Conservation (phyloP, 805 yeast species). For the Schizosaccharomyces cryophilus region DNA sequence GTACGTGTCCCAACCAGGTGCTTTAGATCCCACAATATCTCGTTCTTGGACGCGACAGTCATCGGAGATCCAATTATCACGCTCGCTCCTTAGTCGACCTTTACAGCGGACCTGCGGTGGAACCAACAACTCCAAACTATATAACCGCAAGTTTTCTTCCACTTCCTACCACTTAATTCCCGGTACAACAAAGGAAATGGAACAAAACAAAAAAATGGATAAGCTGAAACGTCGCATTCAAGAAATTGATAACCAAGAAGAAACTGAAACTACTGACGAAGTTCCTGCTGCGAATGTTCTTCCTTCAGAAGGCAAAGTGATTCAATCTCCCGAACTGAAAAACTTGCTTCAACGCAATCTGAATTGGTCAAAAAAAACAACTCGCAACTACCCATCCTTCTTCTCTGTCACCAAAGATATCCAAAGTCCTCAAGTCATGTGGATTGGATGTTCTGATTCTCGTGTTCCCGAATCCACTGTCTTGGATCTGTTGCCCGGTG, state of each 20-base stretch:
- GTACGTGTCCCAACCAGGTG: no score
- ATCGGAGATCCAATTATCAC: no score
- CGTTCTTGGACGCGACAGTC: no score
- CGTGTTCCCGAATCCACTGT: conserved; percentile 54
- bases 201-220: no score
- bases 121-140: no score
- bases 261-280: background rate
- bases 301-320: background rate
- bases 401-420: conserved; percentile 21
- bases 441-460: conserved; percentile 89
- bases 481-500: conserved; percentile 66
- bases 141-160: no score
- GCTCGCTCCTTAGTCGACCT: no score
- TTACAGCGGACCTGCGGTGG: no score
- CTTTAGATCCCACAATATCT: no score
- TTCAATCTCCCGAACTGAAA: background rate
- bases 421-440: conserved; percentile 75
- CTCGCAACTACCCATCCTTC: background rate
- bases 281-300: background rate
- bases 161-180: no score
- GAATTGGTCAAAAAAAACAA: background rate
- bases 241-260: background rate
- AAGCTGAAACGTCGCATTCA: no score
- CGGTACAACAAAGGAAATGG: no score
- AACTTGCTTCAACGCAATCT: background rate